Base-by-base conservation (phyloP, 2,329 filamentous ascomycete genomes). In the Aspergillus quadrilineatus region DNA sequence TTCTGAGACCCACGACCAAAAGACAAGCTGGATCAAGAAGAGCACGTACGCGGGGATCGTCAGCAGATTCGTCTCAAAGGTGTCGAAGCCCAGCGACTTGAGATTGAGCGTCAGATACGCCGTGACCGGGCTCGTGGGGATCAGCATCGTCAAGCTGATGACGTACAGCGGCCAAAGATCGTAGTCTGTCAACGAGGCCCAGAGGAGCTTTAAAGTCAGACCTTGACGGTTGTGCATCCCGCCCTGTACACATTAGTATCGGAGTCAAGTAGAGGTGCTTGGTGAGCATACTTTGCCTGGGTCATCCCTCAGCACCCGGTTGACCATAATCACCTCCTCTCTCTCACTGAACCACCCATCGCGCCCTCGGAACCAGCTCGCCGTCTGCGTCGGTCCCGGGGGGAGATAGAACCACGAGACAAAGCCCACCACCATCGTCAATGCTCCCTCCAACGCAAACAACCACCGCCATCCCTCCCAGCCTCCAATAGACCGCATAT, bases 261-360 rank as follows among this genome's bases (percentile, higher is more conserved):
- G 3, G 2, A 30, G 10, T 12, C 3, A n/a, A 29, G 4, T 7
- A 3, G 4, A 15, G n/a, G 9, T 41, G 26, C 14, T 30, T 4
- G 12, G 15, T 15, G 26, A 22, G 29, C 15, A 5, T 41, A 50
- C 47, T 34, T 50, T 50, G 36, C 47, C 36, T 0, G 80, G 80
- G 47, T 83, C 80, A 53, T 83, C 80, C 7, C 81, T 75, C 8
- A 83, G 69, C 26, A 86, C 77, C 17, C 81, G 80, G 65, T 89
- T 89, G n/a, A 87, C 80, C 81, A 89, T 85, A 64, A 89, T 89
- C 53, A 84, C 81, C 64, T 89, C 87, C 66, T 90, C 85, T 1
- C 78, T 78, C 66, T 88, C 86, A 1, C 75, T 82, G 68, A 88
- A 88, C 86, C 86, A 88, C 4, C 87, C 86, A 42, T 83, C 84